Percentiles rank a stretch among this genome's conserved stretches.
phyloP scores from a whole-genome alignment of 441 rosid species.

The Gossypium gossypioides region DNA sequence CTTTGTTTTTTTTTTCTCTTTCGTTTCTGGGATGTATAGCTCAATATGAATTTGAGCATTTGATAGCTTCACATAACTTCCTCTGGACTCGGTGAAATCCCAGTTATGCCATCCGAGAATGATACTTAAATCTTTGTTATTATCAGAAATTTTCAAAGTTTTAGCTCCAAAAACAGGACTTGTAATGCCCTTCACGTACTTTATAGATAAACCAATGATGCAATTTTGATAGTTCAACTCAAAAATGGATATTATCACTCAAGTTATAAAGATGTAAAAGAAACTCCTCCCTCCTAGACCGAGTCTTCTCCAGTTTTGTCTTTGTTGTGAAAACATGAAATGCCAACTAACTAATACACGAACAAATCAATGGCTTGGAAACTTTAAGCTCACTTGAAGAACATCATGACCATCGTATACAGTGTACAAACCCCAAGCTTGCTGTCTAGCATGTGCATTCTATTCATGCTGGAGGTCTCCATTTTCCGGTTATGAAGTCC shows the following conservation, averaged over 20 bases:
- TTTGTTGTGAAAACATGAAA: background rate
- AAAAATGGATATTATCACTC: background rate
- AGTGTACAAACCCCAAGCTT: background rate
- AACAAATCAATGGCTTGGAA: background rate
- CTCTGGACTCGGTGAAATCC: background rate
- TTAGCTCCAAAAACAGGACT: background rate
- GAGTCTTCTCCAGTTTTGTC: background rate
- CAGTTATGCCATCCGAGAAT: background rate
- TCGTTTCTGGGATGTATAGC: background rate
- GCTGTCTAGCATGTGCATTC: background rate
- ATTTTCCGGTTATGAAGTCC: conserved; percentile 56
- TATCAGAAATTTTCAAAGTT: background rate
- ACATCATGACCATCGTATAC: background rate
- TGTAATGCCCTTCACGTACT: background rate
- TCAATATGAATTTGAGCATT: background rate
- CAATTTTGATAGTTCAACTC: background rate
- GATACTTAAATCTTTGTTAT: background rate
- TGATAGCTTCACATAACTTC: background rate
- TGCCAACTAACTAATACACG: background rate
- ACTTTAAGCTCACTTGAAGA: background rate
- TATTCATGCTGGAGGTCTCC: conserved; percentile 38
- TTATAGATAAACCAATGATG: background rate
- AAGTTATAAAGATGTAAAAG: background rate
- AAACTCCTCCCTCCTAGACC: background rate
- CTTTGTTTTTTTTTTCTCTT: background rate